Base-by-base conservation (phyloP, 176 grass and related monocot genomes). In the Bolboschoenus planiculmis region DNA sequence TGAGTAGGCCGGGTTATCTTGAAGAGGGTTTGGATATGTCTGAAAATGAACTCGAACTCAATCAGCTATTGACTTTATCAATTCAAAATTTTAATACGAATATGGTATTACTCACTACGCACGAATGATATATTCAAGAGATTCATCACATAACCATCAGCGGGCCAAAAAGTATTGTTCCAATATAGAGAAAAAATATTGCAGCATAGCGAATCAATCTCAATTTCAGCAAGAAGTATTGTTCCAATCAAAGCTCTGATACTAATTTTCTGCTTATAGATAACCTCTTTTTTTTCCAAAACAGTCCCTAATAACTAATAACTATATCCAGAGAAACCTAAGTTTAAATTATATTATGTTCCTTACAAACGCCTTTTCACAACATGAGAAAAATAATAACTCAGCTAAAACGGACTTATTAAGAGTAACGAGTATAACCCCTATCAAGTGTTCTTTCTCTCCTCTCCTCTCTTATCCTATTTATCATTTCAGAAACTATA, bases 1-100 rank as follows among this genome's bases (percentile, higher is more conserved):
- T 36, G 94, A 94, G 89, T 97, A 97, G 5, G 94, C 86, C 6
- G 91, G 90, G 39, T 97, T 94, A 70, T 94, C 90, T 86, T 97
- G 94, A 51, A 97, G 94, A 3, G 94, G 94, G 85, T 97, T 97
- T 6, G 94, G 88, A 83, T 90, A 90, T 2, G 88, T 88, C 92
- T 92, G 88, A 62, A 78, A 67, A 90, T 83, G 26, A 65, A 81
- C 14, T 77, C 72, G 26, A 65, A 81, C 14, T 77, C 72, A 53
- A 24, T 77, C 10, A 76, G 72, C 14, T 31, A 51, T 50, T 76
- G 6, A 75, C 11, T 50, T 48, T 27, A 50, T 48, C 24, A 48
- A 75, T 75, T 18, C 43, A 47, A 72, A 73, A 71, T 4, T 13
- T 43, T 10, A 21, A 42, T 43, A 43, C 66, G 18, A 71, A 40